Base-by-base conservation (phyloP, 2,329 filamentous ascomycete genomes). In the Akanthomyces muscarius region DNA sequence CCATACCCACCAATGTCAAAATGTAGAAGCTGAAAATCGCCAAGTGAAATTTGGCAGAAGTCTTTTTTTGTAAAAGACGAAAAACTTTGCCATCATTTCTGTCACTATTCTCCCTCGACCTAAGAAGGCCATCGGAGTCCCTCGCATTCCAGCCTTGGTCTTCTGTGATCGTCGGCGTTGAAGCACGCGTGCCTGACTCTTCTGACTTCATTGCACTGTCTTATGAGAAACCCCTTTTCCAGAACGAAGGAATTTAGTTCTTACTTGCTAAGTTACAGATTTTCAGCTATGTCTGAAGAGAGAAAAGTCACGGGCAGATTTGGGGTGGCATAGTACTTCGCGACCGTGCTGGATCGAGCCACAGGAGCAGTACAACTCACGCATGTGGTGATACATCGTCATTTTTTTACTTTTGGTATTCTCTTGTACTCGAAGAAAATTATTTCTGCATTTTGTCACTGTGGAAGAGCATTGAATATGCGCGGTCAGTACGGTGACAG, bases 21-120 rank as follows among this genome's bases (percentile, higher is more conserved):
- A 58, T 21, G 21, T 59, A 63, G 16, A 63, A 58, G 61, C 47
- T 36, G 30, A 63, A 63, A 8, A 63, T 59, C 5, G 16, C 47
- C 42, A 58, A 16, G 23, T 63, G 61, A 16, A 47, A 6, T 28
- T 45, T 45, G 38, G 47, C 21, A 8, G 50, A n/a, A 4, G 54
- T 25, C 5, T 16, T 25, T 25, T 13, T 23, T 10, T 54, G 59
- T 16, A 52, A 33, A 18, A 53, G 25, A 13, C 14, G 4, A 8
- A 36, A 3, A 1, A 33, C 14, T 14, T 41, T 30, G 2, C 16
- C 36, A 33, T 45, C 10, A 6, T 38, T 3, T 7, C 21, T 28
- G 3, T 48, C 25, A 10, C 13, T 16, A 6, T 18, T 36, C 11
- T 33, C 36, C 6, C 42, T 16, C 4, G 50, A 45, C 13, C 30